These are phyloP conservation scores for Ophiostoma perfectum DNA, from an alignment of 2,329 filamentous ascomycete species.

Conservation along the genomic window DNA sequence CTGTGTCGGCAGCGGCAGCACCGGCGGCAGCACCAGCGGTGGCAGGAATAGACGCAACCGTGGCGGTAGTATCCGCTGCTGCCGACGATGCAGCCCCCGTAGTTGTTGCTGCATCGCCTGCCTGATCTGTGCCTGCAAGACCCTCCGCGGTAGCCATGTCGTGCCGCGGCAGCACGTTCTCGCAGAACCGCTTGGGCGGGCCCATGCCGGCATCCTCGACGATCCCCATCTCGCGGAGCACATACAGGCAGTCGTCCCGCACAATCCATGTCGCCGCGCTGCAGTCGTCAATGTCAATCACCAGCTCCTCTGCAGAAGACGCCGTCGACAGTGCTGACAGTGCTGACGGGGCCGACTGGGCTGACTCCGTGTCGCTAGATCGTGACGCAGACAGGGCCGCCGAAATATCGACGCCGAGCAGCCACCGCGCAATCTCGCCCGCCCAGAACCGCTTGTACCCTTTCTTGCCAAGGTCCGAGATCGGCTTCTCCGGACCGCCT, in stretches of 20 bases:
- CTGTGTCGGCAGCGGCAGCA: slow-evolving; percentile 17
- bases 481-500: slow-evolving; percentile 89
- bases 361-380: neutral
- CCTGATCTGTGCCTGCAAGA: slow-evolving; percentile 19
- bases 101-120: neutral
- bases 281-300: slow-evolving; percentile 65
- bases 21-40: neutral
- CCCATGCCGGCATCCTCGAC: slow-evolving; percentile 53
- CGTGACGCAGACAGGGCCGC: neutral
- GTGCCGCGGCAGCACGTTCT: slow-evolving; percentile 15
- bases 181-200: slow-evolving; percentile 31
- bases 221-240: slow-evolving; percentile 75
- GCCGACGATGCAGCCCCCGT: too few species aligned
- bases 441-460: slow-evolving; percentile 86
- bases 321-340: too few species aligned
- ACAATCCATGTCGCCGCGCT: slow-evolving; percentile 77
- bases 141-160: slow-evolving; percentile 25
- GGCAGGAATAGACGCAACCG: neutral
- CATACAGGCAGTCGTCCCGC: slow-evolving; percentile 72
- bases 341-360: neutral
- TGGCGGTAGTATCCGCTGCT: neutral
- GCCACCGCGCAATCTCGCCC: slow-evolving; percentile 70
- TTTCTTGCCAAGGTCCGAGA: slow-evolving; percentile 75
- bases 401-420: slow-evolving; percentile 41
- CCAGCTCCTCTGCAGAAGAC: slow-evolving; percentile 35